phyloP scores from a whole-genome alignment of 495 filamentous ascomycete species.

The Annulohypoxylon moriforme region DNA sequence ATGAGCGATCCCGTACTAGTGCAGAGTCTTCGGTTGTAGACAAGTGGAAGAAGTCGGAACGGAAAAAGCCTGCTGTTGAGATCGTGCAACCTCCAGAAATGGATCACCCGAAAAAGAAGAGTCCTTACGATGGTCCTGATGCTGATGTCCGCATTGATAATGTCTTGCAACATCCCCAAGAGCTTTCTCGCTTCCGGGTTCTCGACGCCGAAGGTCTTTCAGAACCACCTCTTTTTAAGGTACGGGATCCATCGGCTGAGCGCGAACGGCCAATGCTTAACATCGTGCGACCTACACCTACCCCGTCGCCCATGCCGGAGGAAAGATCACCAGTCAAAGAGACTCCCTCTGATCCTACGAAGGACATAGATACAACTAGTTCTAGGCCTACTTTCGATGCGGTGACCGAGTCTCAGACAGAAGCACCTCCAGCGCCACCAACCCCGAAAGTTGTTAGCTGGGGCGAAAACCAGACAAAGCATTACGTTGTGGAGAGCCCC shows the following conservation, averaged over 20 bases:
- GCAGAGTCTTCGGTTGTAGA: slow-evolving; percentile 61
- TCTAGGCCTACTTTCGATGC: slow-evolving; percentile 19
- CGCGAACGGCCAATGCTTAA: slow-evolving; percentile 64
- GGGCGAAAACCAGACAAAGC: slow-evolving; percentile 70
- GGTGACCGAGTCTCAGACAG: slow-evolving; percentile 27
- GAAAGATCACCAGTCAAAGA: slow-evolving; percentile 42
- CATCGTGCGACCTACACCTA: slow-evolving; percentile 63
- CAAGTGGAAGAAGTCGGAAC: slow-evolving; percentile 59
- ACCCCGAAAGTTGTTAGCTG: slow-evolving; percentile 65
- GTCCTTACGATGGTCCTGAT: slow-evolving; percentile 64
- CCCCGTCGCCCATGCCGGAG: slow-evolving; percentile 56
- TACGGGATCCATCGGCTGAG: slow-evolving; percentile 60
- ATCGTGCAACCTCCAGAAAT: slow-evolving; percentile 62
- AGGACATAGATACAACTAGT: slow-evolving; percentile 16
- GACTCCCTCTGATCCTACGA: slow-evolving; percentile 21
- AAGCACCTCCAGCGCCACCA: slow-evolving; percentile 45
- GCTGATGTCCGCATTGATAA: slow-evolving; percentile 66
- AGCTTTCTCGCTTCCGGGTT: slow-evolving; percentile 44
- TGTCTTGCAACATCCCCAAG: slow-evolving; percentile 51
- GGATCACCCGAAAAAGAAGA: slow-evolving; percentile 55
- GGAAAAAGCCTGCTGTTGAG: slow-evolving; percentile 47
- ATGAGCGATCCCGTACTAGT: slow-evolving; percentile 58
- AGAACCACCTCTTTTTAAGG: slow-evolving; percentile 50
- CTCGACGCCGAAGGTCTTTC: slow-evolving; percentile 18
- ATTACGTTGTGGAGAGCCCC: slow-evolving; percentile 69